phyloP scores from a whole-genome alignment of 2,329 filamentous ascomycete species.

The Hypoxylon sp. region DNA sequence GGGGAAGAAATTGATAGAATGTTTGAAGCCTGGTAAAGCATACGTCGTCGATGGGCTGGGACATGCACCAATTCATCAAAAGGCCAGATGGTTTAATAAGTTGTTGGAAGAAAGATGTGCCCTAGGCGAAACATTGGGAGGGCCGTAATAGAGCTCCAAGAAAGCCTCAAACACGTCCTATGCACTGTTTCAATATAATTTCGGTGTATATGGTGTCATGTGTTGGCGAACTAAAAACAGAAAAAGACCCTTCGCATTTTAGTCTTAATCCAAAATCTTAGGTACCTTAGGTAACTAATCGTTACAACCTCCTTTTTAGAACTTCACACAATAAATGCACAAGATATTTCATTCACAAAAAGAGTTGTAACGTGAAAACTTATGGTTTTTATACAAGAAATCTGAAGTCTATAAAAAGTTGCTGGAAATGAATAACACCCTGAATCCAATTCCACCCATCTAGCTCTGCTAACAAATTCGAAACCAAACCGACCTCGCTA shows the following conservation, averaged over 20 bases:
- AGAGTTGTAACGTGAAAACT: no score
- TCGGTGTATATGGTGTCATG: no score
- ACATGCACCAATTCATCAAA: slow-evolving; percentile 81
- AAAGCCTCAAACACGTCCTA: no score
- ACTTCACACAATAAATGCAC: no score
- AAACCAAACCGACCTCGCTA: neutral
- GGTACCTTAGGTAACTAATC: no score
- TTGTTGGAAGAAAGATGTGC: slow-evolving; percentile 65
- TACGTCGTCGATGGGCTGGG: slow-evolving; percentile 77
- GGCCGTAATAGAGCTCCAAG: slow-evolving; percentile 13
- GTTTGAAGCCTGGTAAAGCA: slow-evolving; percentile 72
- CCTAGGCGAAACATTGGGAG: slow-evolving; percentile 60
- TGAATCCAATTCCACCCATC: neutral
- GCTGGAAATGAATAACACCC: neutral
- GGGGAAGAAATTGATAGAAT: slow-evolving; percentile 75
- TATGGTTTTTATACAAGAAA: neutral
- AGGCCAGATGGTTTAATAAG: slow-evolving; percentile 75
- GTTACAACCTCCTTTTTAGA: no score
- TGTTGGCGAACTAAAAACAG: no score
- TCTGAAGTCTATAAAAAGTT: neutral
- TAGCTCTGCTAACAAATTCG: neutral
- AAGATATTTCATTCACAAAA: no score
- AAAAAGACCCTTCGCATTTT: no score
- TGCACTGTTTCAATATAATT: no score
- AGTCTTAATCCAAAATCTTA: no score